Evolutionary conservation across 768 basidiomycete species (phyloP), one percentile per base, ranked within the genome.

Genomic region (Podaxis sp.): DNA sequence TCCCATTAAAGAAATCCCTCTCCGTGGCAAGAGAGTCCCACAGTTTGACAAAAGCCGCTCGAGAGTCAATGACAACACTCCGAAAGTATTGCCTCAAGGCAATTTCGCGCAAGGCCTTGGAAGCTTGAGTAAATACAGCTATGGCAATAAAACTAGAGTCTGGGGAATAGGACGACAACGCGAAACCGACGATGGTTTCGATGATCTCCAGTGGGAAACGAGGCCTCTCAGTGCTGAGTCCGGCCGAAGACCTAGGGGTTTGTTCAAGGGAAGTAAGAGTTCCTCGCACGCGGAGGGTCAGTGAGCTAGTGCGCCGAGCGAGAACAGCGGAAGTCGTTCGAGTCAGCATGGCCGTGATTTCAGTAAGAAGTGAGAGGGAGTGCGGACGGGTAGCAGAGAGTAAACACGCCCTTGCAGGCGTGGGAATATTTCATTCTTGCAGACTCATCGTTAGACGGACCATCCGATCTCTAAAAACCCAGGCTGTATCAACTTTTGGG

Each of bases 51-150:
- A 54, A 69, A 37, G 47, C 62, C 63, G 7, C 32, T 54, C 63
- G 61, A 67, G 47, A 63, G 48, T 32, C 38, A 21, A 38, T 53
- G 13, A 40, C 42, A 44, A 50, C 57, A 63, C 70, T 60, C 63
- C 66, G 65, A 65, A 76, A 71, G 67, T 73, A 76, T 59, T 65
- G 71, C 18, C 77, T 77, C 55, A 85, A 63, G 57, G 74, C 70
- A 36, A 84, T 70, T 32, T 68, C 68, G 32, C 84, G 76, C 65
- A 84, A 71, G 27, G 67, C 68, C 18, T 67, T 72, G 7, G 77
- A 84, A 18, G 74, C 76, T 27, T 78, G 69, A 16, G 77, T 75
- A 37, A 81, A 70, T 6, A 79, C 64, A 6, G 65, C 65, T 44
- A 84, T 75, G 35, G 68, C 48, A 4, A 11, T 65, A 35, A 27